Percentiles rank a stretch among this genome's conserved stretches.
Evolutionary conservation across 176 grass and related monocot species (phyloP).

Genomic region (Ampelocalamus luodianensis): DNA sequence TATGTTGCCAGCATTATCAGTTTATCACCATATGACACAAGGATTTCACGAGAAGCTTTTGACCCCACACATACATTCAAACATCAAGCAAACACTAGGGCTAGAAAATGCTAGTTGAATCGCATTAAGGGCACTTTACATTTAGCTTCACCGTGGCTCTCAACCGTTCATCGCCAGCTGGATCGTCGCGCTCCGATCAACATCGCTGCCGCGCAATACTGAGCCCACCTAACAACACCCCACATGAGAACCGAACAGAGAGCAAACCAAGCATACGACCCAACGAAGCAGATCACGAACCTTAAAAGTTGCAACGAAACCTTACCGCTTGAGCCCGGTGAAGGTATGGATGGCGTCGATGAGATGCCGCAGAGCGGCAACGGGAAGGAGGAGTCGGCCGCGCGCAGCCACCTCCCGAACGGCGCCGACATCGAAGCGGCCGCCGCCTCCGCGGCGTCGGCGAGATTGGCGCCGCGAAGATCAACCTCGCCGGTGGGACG

Average conservation of each 20-base stretch:
- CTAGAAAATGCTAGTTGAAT: conserved; percentile 35
- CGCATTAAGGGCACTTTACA: conserved; percentile 50
- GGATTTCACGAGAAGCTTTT: background rate
- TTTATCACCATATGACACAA: background rate
- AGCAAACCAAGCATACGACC: conserved; percentile 30
- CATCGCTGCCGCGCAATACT: conserved; percentile 79
- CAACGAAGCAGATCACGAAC: conserved; percentile 34
- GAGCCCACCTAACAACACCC: conserved; percentile 75
- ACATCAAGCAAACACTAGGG: conserved; percentile 9
- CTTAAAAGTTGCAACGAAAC: background rate
- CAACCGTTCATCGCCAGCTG: conserved; percentile 76
- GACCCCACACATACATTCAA: background rate
- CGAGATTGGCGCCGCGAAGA: conserved; percentile 39
- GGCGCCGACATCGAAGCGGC: conserved; percentile 51
- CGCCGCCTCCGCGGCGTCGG: conserved; percentile 46
- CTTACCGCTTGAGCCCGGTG: conserved; percentile 85
- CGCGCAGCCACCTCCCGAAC: conserved; percentile 89
- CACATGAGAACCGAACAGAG: conserved; percentile 15
- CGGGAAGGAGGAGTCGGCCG: conserved; percentile 67
- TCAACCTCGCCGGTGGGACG: conserved; percentile 42
- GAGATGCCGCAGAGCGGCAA: conserved; percentile 81
- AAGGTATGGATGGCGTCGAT: conserved; percentile 77
- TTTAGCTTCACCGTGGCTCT: conserved; percentile 63
- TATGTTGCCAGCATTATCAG: background rate
- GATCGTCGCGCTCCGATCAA: conserved; percentile 64